These are phyloP conservation scores for Aspergillus latus DNA, from an alignment of 2,329 filamentous ascomycete species.

Conservation along the genomic window DNA sequence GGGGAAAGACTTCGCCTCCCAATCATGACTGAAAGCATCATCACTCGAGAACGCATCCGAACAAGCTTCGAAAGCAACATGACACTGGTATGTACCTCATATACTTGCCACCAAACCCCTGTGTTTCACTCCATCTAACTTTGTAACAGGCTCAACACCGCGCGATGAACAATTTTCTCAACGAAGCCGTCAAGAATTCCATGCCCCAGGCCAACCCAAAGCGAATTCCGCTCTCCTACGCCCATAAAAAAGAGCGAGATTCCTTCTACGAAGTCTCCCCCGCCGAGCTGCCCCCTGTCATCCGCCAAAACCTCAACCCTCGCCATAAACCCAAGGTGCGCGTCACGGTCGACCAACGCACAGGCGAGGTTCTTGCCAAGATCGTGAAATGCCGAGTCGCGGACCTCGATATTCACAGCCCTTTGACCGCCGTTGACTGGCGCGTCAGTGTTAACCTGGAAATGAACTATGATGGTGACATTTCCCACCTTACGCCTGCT, in stretches of 20 bases:
- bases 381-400: slow-evolving; percentile 90
- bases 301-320: slow-evolving; percentile 61
- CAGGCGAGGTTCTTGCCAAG: slow-evolving; percentile 67
- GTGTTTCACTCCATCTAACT: background rate
- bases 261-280: slow-evolving; percentile 75
- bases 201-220: slow-evolving; percentile 40
- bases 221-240: slow-evolving; percentile 63
- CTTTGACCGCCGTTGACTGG: slow-evolving; percentile 76
- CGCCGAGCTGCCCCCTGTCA: slow-evolving; percentile 62
- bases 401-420: slow-evolving; percentile 84
- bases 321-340: slow-evolving; percentile 65
- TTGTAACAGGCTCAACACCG: slow-evolving; percentile 70
- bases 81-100: slow-evolving; percentile 67
- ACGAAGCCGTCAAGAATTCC: slow-evolving; percentile 61
- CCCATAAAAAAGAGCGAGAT: slow-evolving; percentile 79
- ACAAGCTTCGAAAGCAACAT: slow-evolving; percentile 82
- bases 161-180: slow-evolving; percentile 80
- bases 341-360: slow-evolving; percentile 74
- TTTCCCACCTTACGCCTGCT: slow-evolving; percentile 54
- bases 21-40: slow-evolving; percentile 68
- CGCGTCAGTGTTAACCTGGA: slow-evolving; percentile 93
- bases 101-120: slow-evolving; percentile 15
- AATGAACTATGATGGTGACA: slow-evolving; percentile 75
- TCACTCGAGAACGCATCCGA: slow-evolving; percentile 57
- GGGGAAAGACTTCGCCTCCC: slow-evolving; percentile 67